Percentiles rank a stretch among this genome's conserved stretches.
Evolutionary conservation across 441 rosid genomes (phyloP).

Genomic region (Raphanus hybrid): DNA sequence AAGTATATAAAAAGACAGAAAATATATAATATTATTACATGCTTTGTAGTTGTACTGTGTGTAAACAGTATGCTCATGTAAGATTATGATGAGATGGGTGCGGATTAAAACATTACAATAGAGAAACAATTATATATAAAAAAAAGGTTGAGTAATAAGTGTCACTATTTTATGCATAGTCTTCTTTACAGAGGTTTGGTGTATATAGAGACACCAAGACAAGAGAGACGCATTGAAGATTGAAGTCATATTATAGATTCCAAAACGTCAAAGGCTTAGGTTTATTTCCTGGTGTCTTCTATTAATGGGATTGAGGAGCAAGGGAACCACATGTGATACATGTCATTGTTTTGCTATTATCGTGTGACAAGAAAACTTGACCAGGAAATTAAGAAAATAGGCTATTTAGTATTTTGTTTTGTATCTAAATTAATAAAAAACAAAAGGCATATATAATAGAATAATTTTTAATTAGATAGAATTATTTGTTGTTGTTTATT

Average conservation of each 20-base stretch:
- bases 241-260: neutral
- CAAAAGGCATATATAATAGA: neutral
- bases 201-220: neutral
- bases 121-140: neutral
- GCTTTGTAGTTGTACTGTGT: slow-evolving; percentile 11
- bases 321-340: slow-evolving; percentile 43
- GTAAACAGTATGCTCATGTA: slow-evolving; percentile 5
- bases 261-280: slow-evolving; percentile 30
- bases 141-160: neutral
- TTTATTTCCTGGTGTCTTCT: slow-evolving; percentile 5
- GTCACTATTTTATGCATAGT: neutral
- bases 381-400: slow-evolving; percentile 18
- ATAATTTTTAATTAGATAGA: neutral
- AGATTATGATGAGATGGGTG: neutral
- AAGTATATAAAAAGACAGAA: neutral
- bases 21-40: neutral
- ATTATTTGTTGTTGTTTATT: slow-evolving; percentile 20
- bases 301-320: slow-evolving; percentile 29
- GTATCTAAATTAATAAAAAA: neutral
- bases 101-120: neutral
- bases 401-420: too few relatives aligned
- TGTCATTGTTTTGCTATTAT: slow-evolving; percentile 40
- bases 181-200: neutral
- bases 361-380: slow-evolving; percentile 16
- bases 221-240: slow-evolving; percentile 12